A percentile compares a stretch with the other conserved stretches of the same genome.
phyloP scores from a whole-genome alignment of 306 rosid genomes.

The Psophocarpus tetragonolobus region DNA sequence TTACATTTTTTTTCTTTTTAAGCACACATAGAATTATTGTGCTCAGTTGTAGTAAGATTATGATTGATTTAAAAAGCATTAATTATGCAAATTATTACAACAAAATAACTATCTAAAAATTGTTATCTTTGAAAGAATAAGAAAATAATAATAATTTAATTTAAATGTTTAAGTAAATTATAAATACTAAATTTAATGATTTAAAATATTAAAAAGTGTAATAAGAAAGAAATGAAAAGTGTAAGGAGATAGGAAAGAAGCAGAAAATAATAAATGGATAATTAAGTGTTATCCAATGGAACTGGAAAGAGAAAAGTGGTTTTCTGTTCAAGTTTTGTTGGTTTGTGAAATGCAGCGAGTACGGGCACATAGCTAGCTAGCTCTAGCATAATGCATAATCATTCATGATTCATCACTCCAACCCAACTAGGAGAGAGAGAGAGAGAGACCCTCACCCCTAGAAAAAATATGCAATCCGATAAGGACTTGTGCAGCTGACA shows the following conservation, averaged over 20 bases:
- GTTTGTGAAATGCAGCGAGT: slow-evolving; percentile 32
- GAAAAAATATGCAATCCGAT: slow-evolving; percentile 53
- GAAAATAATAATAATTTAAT: neutral
- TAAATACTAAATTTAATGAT: too few species aligned
- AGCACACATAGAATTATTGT: too few species aligned
- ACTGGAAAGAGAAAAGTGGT: slow-evolving; percentile 42
- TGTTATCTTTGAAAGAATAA: neutral
- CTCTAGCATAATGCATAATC: slow-evolving; percentile 21
- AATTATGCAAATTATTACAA: neutral
- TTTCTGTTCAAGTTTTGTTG: slow-evolving; percentile 50
- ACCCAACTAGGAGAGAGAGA: slow-evolving; percentile 36
- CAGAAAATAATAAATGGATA: neutral
- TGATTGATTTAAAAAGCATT: neutral
- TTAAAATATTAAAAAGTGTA: neutral
- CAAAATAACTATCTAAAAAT: too few species aligned
- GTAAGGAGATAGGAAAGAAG: neutral
- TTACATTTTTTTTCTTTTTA: too few species aligned
- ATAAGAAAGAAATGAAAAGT: neutral
- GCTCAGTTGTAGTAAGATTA: too few species aligned
- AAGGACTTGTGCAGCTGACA: slow-evolving; percentile 66
- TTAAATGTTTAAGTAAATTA: too few species aligned
- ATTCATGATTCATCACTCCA: slow-evolving; percentile 11
- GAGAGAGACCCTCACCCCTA: slow-evolving; percentile 30
- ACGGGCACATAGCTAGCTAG: slow-evolving; percentile 18
- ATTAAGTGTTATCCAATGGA: slow-evolving; percentile 9